These are phyloP conservation scores for Tricladium varicosporioides DNA, from an alignment of 2,329 filamentous ascomycete genomes.

Conservation along the genomic window DNA sequence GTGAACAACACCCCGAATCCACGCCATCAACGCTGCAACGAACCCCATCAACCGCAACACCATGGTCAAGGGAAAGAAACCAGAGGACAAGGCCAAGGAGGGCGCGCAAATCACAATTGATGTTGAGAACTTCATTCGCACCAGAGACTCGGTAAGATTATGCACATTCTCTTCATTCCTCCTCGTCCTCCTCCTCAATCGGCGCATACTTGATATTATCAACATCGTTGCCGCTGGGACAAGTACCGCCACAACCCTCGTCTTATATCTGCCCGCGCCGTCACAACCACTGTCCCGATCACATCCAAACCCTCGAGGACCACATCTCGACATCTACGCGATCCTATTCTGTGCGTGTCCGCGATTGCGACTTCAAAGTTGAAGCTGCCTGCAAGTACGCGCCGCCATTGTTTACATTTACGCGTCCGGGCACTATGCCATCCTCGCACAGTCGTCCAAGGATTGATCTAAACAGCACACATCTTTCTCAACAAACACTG, in stretches of 20 bases:
- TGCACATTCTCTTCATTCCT: conserved; percentile 1
- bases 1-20: conserved; percentile 14
- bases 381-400: conserved; percentile 14
- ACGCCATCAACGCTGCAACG: conserved; percentile 21
- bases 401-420: conserved; percentile 13
- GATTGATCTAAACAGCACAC: conserved; percentile 16
- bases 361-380: conserved; percentile 11
- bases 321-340: conserved; percentile 19
- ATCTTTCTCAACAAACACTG: conserved; percentile 27
- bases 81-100: conserved; percentile 31
- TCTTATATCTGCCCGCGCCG: conserved; percentile 3
- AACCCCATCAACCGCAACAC: conserved; percentile 21
- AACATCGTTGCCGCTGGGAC: conserved; percentile 5
- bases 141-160: conserved; percentile 70
- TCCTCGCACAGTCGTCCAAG: conserved; percentile 16
- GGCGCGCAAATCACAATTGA: conserved; percentile 48
- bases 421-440: conserved; percentile 23
- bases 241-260: conserved; percentile 23
- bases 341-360: conserved; percentile 19
- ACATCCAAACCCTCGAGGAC: conserved; percentile 14
- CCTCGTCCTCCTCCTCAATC: conserved; percentile 8
- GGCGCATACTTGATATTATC: conserved; percentile 11
- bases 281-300: conserved; percentile 5
- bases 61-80: conserved; percentile 43
- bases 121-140: conserved; percentile 74